phyloP scores from a whole-genome alignment of 495 filamentous ascomycete genomes.

The Trichoderma orchidacearum region DNA sequence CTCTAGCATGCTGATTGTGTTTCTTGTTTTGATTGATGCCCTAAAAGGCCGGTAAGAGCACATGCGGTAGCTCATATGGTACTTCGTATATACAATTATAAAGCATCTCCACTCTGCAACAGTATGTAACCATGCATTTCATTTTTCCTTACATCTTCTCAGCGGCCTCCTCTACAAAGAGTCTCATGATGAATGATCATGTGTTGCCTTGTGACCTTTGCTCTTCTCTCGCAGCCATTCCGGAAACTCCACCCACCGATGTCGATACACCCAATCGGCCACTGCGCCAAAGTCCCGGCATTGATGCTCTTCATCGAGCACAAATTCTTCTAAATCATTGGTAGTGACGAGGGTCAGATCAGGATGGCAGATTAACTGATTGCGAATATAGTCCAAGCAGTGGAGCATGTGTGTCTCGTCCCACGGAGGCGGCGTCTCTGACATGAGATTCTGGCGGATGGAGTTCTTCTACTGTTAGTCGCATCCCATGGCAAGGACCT shows the following conservation, averaged over 20 bases:
- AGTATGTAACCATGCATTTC: no score
- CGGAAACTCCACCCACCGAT: conserved; percentile 1
- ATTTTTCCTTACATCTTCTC: no score
- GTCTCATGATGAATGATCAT: neutral
- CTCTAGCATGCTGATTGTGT: no score
- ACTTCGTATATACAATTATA: no score
- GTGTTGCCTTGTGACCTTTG: neutral
- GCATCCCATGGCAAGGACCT: no score
- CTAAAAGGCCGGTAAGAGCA: no score
- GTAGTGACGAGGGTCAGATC: conserved; percentile 1
- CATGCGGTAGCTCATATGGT: no score
- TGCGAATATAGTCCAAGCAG: conserved; percentile 1
- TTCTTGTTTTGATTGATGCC: no score
- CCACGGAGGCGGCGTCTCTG: neutral
- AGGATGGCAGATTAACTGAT: neutral
- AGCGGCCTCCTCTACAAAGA: no score
- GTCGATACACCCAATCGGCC: neutral
- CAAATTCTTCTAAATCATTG: neutral
- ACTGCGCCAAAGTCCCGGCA: neutral
- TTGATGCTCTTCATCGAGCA: neutral
- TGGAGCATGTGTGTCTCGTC: conserved; percentile 1
- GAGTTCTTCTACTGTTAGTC: neutral
- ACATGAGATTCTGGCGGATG: conserved; percentile 1
- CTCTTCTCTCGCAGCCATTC: neutral
- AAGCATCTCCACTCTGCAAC: no score